Percentiles rank a stretch among this genome's conserved stretches.
phyloP scores from a whole-genome alignment of 2,329 filamentous ascomycete genomes.

The Colletotrichum costaricense region DNA sequence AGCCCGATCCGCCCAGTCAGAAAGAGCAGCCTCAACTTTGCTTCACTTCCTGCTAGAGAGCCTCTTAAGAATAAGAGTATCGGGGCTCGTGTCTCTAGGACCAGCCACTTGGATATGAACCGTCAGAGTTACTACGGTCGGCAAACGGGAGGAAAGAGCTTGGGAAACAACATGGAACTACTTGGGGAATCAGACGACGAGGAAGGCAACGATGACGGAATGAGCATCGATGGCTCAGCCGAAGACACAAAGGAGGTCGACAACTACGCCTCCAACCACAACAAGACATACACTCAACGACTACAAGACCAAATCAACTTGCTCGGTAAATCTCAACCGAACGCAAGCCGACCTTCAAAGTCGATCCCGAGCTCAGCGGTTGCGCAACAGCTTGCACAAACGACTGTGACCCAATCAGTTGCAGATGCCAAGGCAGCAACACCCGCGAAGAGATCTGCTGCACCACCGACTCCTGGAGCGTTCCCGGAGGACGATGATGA shows the following conservation, averaged over 20 bases:
- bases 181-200: conserved; percentile 57
- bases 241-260: conserved; percentile 59
- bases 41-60: conserved; percentile 90
- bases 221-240: conserved; percentile 60
- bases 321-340: conserved; percentile 68
- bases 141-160: conserved; percentile 78
- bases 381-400: conserved; percentile 44
- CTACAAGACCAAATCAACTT: conserved; percentile 92
- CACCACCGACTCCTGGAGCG: conserved; percentile 63
- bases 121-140: conserved; percentile 80
- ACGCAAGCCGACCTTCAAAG: conserved; percentile 59
- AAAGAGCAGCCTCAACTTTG: conserved; percentile 96
- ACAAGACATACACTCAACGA: conserved; percentile 92
- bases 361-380: conserved; percentile 53
- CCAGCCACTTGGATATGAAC: conserved; percentile 81
- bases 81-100: conserved; percentile 77
- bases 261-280: conserved; percentile 68
- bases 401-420: conserved; percentile 42
- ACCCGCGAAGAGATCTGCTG: conserved; percentile 46
- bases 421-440: conserved; percentile 44
- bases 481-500: conserved; percentile 66
- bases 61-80: conserved; percentile 89
- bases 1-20: conserved; percentile 82
- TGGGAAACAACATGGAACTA: conserved; percentile 61
- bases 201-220: conserved; percentile 63